phyloP scores from a whole-genome alignment of 495 filamentous ascomycete species.

The Podospora pseudocomata region DNA sequence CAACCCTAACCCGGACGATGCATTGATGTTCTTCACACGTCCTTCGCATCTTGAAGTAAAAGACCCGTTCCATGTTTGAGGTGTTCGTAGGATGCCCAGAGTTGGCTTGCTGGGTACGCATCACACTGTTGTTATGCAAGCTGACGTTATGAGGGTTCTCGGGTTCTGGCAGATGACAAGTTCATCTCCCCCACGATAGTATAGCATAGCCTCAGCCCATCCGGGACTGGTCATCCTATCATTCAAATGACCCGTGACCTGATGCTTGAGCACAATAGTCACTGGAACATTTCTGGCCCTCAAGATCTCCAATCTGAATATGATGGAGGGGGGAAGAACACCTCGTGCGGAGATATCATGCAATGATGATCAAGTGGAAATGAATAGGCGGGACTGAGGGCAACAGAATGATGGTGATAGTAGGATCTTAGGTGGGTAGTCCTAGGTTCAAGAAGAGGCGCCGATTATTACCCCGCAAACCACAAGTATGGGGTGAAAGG shows the following conservation, averaged over 20 bases:
- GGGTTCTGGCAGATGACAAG: slow-evolving; percentile 3
- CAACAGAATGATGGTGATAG: neutral
- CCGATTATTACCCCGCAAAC: neutral
- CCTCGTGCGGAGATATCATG: neutral
- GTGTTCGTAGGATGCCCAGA: no score
- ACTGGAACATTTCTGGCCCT: neutral
- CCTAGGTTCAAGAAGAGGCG: neutral
- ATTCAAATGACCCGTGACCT: neutral
- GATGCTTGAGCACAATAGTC: neutral
- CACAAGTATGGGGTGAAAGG: neutral
- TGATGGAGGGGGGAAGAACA: neutral
- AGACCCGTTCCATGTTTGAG: no score
- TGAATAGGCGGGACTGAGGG: neutral
- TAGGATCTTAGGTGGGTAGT: neutral
- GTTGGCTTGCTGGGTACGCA: neutral
- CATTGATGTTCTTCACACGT: no score
- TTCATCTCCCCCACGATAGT: neutral
- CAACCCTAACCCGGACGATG: no score
- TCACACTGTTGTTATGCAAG: neutral
- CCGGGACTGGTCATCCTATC: neutral
- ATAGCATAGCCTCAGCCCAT: neutral
- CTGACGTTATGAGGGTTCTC: slow-evolving; percentile 6
- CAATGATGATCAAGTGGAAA: neutral
- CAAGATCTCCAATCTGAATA: neutral
- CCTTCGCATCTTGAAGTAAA: no score